Evolutionary conservation across 345 rosid species (phyloP), one percentile per base, ranked within the genome.

Genomic region (Pistacia atlantica): DNA sequence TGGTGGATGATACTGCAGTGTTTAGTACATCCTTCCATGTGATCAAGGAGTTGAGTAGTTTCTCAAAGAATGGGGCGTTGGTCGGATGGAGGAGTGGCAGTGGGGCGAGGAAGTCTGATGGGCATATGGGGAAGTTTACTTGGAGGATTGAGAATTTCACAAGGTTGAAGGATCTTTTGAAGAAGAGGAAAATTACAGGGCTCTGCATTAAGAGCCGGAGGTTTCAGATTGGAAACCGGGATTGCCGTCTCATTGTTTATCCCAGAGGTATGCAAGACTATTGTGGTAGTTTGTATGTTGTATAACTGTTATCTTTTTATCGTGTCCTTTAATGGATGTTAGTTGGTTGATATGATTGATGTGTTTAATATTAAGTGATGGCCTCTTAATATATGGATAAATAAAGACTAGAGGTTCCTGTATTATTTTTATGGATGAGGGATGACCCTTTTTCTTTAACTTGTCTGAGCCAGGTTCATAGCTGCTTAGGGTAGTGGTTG

Each of bases 171-270:
- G 99, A 93, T 90, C 89, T 96, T 69, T 73, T 96, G 75, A 96
- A 96, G 89, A 96, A 96, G 90, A 90, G 97, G 87, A 96, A 96
- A 86, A 96, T 93, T 79, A 96, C 97, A 1, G 99, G 98, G 71
- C 93, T 96, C 45, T 96, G 97, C 89, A 93, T 93, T 82, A 96
- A 93, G 79, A 96, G 99, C 85, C 86, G 91, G 87, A 87, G 97
- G 89, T 96, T 96, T 89, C 99, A 96, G 85, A 94, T 96, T 80
- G 99, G 99, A 56, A 96, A 91, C 80, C 87, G 98, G 61, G 99
- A 96, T 83, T 96, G 98, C 64, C 97, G 98, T 63, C 99, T 96
- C 70, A 92, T 96, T 72, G 98, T 94, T 65, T 97, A 97, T 89
- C 99, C 99, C 80, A 90, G 98, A 92, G 99, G 99, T 97, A 86